A percentile compares a stretch with the other conserved stretches of the same genome.
phyloP scores from a whole-genome alignment of 805 yeast genomes.

The Candida maltosa region DNA sequence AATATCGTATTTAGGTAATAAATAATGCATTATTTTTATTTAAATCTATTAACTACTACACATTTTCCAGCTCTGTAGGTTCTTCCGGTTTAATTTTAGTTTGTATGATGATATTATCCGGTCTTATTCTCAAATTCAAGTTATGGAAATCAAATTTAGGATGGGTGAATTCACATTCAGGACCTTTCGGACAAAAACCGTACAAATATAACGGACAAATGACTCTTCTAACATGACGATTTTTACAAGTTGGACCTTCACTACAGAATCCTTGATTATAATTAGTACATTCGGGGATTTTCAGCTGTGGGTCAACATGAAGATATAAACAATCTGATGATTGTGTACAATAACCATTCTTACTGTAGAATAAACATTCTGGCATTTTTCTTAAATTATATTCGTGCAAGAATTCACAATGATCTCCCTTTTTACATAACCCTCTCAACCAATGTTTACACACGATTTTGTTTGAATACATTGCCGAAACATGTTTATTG shows the following conservation, averaged over 20 bases:
- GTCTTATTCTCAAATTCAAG: conserved; percentile 40
- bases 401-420: conserved; percentile 94
- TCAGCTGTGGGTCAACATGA: conserved; percentile 85
- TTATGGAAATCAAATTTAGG: conserved; percentile 63
- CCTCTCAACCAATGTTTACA: conserved; percentile 99
- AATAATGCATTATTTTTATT: too few species aligned
- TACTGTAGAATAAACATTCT: conserved; percentile 84
- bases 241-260: conserved; percentile 81
- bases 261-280: conserved; percentile 90
- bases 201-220: conserved; percentile 78
- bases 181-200: conserved; percentile 93
- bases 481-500: conserved; percentile 70
- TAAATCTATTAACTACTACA: too few species aligned
- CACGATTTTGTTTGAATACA: conserved; percentile 61
- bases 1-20: conserved; percentile 51
- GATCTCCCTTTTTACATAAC: conserved; percentile 91
- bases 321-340: conserved; percentile 90
- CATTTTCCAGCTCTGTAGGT: too few species aligned
- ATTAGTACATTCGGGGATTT: conserved; percentile 82
- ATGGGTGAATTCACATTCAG: conserved; percentile 75
- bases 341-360: conserved; percentile 85
- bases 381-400: conserved; percentile 94
- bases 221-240: conserved; percentile 73
- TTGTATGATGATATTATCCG: too few species aligned
- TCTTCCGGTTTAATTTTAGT: too few species aligned